Percentiles rank a stretch among this genome's conserved stretches.
phyloP scores from a whole-genome alignment of 1,284 basidiomycete genomes.

The Tranzscheliella williamsii region DNA sequence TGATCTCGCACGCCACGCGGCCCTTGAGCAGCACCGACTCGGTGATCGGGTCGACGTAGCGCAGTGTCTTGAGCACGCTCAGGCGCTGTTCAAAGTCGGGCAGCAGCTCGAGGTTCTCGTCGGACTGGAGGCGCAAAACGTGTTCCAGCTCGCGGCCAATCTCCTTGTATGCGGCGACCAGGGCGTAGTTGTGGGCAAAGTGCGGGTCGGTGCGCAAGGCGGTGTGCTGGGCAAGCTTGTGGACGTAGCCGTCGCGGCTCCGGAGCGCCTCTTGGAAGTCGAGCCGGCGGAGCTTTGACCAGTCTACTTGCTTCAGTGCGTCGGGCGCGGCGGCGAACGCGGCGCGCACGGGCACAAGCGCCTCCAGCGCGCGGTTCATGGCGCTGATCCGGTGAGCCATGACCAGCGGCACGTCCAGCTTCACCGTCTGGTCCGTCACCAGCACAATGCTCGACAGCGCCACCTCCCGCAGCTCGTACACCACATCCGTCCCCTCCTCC shows the following conservation, averaged over 20 bases:
- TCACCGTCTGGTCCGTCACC: slow-evolving; percentile 73
- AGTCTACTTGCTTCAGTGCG: slow-evolving; percentile 66
- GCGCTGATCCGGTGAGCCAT: slow-evolving; percentile 67
- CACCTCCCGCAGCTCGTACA: slow-evolving; percentile 74
- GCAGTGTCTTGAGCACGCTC: slow-evolving; percentile 82
- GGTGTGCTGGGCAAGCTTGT: slow-evolving; percentile 32
- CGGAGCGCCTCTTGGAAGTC: slow-evolving; percentile 88
- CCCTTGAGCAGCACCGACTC: slow-evolving; percentile 90
- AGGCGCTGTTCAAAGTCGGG: slow-evolving; percentile 97
- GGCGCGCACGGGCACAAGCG: slow-evolving; percentile 13
- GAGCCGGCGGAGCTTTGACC: slow-evolving; percentile 78
- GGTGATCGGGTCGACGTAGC: slow-evolving; percentile 68
- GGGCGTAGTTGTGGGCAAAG: slow-evolving; percentile 75
- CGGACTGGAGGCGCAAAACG: slow-evolving; percentile 60
- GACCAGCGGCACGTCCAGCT: slow-evolving; percentile 62
- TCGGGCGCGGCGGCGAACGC: background rate
- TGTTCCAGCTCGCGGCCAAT: slow-evolving; percentile 73
- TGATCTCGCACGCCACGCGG: slow-evolving; percentile 97
- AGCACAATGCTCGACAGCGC: slow-evolving; percentile 76
- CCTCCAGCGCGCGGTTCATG: slow-evolving; percentile 63
- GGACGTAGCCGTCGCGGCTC: slow-evolving; percentile 67
- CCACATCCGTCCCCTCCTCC: slow-evolving; percentile 32
- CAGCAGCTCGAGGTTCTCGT: slow-evolving; percentile 93
- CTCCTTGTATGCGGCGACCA: slow-evolving; percentile 74
- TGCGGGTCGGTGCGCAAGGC: slow-evolving; percentile 58